Percentiles rank a stretch among this genome's conserved stretches.
Conservation (phyloP, 148 eudicot genomes). For the Suaeda aralocaspica region DNA sequence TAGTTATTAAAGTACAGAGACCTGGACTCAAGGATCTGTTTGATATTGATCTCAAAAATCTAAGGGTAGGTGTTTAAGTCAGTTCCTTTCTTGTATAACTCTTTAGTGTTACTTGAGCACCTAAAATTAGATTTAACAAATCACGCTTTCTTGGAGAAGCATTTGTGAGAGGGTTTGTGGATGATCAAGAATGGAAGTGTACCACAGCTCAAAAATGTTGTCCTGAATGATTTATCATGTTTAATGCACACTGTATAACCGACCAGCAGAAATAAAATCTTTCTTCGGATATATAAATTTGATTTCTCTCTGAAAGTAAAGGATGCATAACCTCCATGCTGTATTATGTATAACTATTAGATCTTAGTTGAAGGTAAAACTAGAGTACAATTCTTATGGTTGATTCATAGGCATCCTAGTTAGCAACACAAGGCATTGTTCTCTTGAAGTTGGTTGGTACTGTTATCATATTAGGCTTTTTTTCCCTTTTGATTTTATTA, state of each 20-base stretch:
- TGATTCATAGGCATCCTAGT: too few species aligned
- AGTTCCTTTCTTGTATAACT: background rate
- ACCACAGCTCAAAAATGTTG: background rate
- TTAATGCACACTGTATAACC: background rate
- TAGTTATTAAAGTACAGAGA: slow-evolving; percentile 95
- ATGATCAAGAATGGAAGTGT: background rate
- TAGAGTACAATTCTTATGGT: background rate
- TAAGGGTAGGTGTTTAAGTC: slow-evolving; percentile 58
- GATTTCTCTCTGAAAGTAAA: too few species aligned
- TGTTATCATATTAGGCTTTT: too few species aligned
- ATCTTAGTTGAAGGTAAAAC: background rate
- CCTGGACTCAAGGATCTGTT: slow-evolving; percentile 98
- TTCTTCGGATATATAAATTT: too few species aligned
- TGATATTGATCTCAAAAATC: slow-evolving; percentile 95
- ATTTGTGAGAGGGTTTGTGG: too few species aligned
- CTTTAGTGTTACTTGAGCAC: background rate
- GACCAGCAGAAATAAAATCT: too few species aligned
- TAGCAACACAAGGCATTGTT: background rate
- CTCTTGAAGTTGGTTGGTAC: background rate
- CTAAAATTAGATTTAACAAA: background rate
- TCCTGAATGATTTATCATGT: background rate
- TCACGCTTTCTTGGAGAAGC: background rate
- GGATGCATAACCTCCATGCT: too few species aligned
- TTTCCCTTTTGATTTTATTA: too few species aligned
- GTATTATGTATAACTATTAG: too few species aligned